Percentiles rank a stretch among this genome's conserved stretches.
Conservation (phyloP, 2,329 filamentous ascomycete species). For the Aspergillus neotritici region DNA sequence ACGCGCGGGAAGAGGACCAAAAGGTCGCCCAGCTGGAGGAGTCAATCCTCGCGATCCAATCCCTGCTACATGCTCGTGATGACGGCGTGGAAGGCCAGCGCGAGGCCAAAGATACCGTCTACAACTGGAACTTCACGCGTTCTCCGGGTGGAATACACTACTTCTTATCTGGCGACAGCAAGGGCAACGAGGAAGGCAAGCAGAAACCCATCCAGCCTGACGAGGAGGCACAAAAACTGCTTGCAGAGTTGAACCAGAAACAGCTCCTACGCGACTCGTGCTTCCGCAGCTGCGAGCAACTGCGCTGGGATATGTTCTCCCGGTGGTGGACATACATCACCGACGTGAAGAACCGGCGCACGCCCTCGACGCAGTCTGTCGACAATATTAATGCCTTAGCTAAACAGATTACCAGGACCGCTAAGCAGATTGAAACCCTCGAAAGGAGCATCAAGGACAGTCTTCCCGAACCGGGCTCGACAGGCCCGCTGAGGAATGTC, state of each 20-base stretch:
- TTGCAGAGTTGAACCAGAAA: background rate
- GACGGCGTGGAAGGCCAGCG: slow-evolving; percentile 13
- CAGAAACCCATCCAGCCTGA: background rate
- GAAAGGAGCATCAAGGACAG: too few relatives aligned
- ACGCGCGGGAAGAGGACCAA: slow-evolving; percentile 17
- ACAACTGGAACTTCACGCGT: slow-evolving; percentile 9
- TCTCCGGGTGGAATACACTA: slow-evolving; percentile 2
- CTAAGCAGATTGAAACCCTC: too few relatives aligned
- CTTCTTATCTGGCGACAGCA: background rate
- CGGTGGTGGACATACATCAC: slow-evolving; percentile 40
- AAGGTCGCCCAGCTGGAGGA: background rate
- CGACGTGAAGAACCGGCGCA: slow-evolving; percentile 12
- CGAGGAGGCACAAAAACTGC: background rate
- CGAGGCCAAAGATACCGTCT: slow-evolving; percentile 13
- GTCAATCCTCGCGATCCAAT: slow-evolving; percentile 4
- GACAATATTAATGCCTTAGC: too few relatives aligned
- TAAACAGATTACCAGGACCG: too few relatives aligned
- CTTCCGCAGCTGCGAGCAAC: slow-evolving; percentile 13
- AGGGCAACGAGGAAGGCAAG: background rate
- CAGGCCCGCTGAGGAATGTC: background rate
- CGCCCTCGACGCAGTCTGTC: too few relatives aligned
- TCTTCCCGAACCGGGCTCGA: too few relatives aligned
- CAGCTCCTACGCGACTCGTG: background rate
- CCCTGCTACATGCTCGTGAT: slow-evolving; percentile 8
- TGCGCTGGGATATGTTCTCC: slow-evolving; percentile 39